Evolutionary conservation across 768 basidiomycete species (phyloP).

Genomic region (Tephrocybe sp.): DNA sequence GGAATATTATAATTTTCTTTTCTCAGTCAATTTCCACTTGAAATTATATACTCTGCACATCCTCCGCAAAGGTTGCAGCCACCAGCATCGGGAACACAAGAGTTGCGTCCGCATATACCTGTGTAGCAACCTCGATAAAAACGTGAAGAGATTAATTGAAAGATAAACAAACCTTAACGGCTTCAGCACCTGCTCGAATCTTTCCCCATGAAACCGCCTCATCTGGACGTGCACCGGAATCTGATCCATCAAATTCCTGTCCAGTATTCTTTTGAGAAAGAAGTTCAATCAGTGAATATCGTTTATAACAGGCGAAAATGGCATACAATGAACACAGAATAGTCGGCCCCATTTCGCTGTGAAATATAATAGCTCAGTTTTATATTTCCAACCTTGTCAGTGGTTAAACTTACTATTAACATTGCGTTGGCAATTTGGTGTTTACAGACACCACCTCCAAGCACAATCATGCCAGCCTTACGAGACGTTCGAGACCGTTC

Average conservation of each 20-base stretch:
- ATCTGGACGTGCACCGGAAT: slow-evolving; percentile 95
- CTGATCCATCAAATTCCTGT: slow-evolving; percentile 98
- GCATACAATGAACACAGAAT: slow-evolving; percentile 89
- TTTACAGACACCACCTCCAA: slow-evolving; percentile 98
- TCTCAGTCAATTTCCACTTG: not conserved
- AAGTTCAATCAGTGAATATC: not conserved
- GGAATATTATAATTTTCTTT: not conserved
- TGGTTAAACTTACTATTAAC: slow-evolving; percentile 73
- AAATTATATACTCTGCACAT: slow-evolving; percentile 12
- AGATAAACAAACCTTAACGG: slow-evolving; percentile 65
- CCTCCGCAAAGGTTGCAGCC: slow-evolving; percentile 86
- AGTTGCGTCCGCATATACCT: slow-evolving; percentile 96
- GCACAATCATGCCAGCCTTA: slow-evolving; percentile 97
- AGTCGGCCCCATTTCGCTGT: slow-evolving; percentile 97
- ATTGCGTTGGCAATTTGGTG: slow-evolving; percentile 99
- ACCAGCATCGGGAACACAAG: slow-evolving; percentile 94
- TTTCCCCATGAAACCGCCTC: slow-evolving; percentile 99
- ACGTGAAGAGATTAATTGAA: not conserved
- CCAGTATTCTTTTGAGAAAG: slow-evolving; percentile 78
- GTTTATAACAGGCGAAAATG: not conserved
- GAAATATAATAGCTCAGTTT: not conserved
- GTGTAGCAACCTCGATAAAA: slow-evolving; percentile 9
- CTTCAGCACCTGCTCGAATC: slow-evolving; percentile 82
- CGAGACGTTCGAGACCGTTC: slow-evolving; percentile 83
- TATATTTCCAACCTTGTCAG: not conserved